Evolutionary conservation across 345 rosid genomes (phyloP), one percentile per base, ranked within the genome.

Genomic region (Citrus unshiu): DNA sequence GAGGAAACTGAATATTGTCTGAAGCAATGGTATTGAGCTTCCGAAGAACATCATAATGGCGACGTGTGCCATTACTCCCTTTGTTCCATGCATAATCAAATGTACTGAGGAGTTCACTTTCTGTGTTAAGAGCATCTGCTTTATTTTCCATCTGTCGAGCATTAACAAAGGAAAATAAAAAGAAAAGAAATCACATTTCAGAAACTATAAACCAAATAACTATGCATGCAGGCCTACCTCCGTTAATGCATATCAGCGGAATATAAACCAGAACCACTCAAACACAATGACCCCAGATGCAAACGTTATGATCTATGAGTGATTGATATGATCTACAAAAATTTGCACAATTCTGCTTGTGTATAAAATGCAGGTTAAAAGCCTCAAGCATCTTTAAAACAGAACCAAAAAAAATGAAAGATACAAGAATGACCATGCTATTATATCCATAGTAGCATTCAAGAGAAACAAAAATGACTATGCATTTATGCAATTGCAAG

Each of bases 51-150:
- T 89, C 95, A 64, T 80, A 30, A 27, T 87, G 96, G 43, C 97
- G 91, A 2, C 98, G 88, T 43, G 72, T 79, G 71, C 90, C 93
- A 24, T 95, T 93, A 46, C 89, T 74, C 5, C 94, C 95, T 88
- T 89, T 93, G 80, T 95, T 95, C 99, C 98, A 95, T 30, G 96
- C 99, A 81, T 93, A 95, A 72, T 95, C 98, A 80, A 93, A 93
- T 51, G 86, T 88, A 24, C 75, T 37, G 29, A 95, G 88, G 68
- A 93, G 89, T 84, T 54, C 76, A 35, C 86, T 79, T 84, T 93
- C 97, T 63, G 87, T 86, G 80, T 84, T 84, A 75, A 83, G 81
- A 67, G 98, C 97, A 67, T 75, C 89, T 60, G 77, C 89, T 83
- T 92, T 93, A 76, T 83, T 84, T 75, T 84, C 76, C 93, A 90